A percentile compares a stretch with the other conserved stretches of the same genome.
Evolutionary conservation across 1,284 basidiomycete genomes (phyloP).

Genomic region (Cutaneotrichosporon sp.): DNA sequence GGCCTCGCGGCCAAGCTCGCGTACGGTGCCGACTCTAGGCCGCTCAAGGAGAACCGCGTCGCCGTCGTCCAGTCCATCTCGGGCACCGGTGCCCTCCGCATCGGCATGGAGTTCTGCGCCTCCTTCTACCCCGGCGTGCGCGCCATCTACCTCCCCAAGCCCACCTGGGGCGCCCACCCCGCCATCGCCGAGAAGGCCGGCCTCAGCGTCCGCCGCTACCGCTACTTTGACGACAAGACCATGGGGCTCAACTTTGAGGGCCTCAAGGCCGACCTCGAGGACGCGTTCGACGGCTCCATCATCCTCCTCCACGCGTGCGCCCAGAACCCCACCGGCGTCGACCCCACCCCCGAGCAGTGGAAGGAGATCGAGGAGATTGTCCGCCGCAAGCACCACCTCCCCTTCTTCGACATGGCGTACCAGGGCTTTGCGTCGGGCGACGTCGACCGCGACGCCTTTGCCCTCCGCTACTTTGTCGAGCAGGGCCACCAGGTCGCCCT

Average conservation of each 20-base stretch:
- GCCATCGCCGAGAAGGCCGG: slow-evolving; percentile 84
- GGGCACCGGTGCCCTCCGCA: slow-evolving; percentile 95
- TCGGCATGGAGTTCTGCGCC: slow-evolving; percentile 87
- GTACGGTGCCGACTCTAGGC: slow-evolving; percentile 79
- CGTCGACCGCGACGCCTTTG: slow-evolving; percentile 86
- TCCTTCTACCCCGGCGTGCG: slow-evolving; percentile 87
- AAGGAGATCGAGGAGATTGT: slow-evolving; percentile 83
- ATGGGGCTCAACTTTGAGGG: slow-evolving; percentile 93
- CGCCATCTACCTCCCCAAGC: slow-evolving; percentile 87
- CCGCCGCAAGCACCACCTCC: slow-evolving; percentile 62
- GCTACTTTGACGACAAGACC: slow-evolving; percentile 91
- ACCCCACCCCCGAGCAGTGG: slow-evolving; percentile 95
- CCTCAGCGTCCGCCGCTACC: slow-evolving; percentile 75
- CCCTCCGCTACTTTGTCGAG: slow-evolving; percentile 90
- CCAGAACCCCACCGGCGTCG: slow-evolving; percentile 96
- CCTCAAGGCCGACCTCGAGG: slow-evolving; percentile 79
- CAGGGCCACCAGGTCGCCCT: slow-evolving; percentile 84
- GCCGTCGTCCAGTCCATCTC: slow-evolving; percentile 96
- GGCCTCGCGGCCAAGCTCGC: slow-evolving; percentile 88
- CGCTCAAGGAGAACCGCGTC: slow-evolving; percentile 72
- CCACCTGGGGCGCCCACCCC: slow-evolving; percentile 98
- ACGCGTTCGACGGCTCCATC: slow-evolving; percentile 57
- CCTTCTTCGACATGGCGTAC: slow-evolving; percentile 76
- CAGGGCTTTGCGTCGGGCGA: slow-evolving; percentile 92
- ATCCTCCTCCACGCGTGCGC: slow-evolving; percentile 27